These are phyloP conservation scores for Furcasterigmium sp. DNA, from an alignment of 2,329 filamentous ascomycete species.

Conservation along the genomic window DNA sequence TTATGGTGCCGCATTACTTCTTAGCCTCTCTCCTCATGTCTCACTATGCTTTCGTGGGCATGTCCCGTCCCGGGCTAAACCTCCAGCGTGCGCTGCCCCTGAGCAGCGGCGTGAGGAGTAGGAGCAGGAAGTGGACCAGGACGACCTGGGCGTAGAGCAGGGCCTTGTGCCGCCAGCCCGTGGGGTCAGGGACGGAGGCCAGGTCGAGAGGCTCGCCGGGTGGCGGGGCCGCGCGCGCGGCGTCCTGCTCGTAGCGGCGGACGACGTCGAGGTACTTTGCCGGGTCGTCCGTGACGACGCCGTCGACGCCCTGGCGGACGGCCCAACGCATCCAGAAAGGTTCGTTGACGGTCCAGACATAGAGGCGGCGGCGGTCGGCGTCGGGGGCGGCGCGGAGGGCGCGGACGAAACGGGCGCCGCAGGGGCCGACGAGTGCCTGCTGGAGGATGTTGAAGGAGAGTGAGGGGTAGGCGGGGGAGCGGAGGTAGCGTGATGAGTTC, in stretches of 20 bases:
- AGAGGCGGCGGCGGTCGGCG: constrained; percentile 52
- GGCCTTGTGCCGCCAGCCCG: constrained; percentile 1
- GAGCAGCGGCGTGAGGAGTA: constrained; percentile 7
- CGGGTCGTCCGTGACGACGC: constrained; percentile 82
- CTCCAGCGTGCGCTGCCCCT: constrained; percentile 43
- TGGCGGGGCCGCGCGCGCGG: neutral
- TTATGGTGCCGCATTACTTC: no score
- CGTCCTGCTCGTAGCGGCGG: constrained; percentile 4
- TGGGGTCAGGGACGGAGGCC: neutral
- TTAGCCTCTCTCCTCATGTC: no score
- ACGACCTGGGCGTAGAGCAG: constrained; percentile 6
- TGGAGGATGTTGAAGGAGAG: constrained; percentile 77
- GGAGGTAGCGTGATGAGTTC: constrained; percentile 68
- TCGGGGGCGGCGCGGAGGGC: constrained; percentile 38
- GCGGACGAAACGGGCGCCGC: constrained; percentile 61
- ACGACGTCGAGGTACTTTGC: constrained; percentile 60
- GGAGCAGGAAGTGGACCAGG: constrained; percentile 5
- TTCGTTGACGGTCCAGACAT: constrained; percentile 85
- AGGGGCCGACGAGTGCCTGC: constrained; percentile 60
- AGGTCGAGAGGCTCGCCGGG: neutral
- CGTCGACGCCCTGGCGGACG: constrained; percentile 62
- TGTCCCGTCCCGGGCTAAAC: neutral
- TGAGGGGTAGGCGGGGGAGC: constrained; percentile 40
- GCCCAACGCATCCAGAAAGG: constrained; percentile 77
- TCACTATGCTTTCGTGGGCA: no score